Evolutionary conservation across 2,329 filamentous ascomycete species (phyloP).

Genomic region (Cytospora piceae): DNA sequence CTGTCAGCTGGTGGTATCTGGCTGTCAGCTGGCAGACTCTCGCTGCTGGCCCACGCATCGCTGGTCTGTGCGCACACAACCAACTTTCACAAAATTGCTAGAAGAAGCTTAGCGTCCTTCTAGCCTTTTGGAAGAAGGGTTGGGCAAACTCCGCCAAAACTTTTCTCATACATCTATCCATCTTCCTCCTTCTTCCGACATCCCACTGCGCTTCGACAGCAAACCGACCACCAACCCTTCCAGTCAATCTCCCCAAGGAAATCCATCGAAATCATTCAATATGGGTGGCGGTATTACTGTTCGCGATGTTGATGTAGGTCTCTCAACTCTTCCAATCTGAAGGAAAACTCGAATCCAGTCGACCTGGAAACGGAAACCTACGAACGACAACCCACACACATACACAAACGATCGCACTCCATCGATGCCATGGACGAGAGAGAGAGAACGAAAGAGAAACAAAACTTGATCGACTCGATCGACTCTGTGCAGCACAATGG

Average conservation of each 20-base stretch:
- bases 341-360: slow-evolving; percentile 29
- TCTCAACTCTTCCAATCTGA: slow-evolving; percentile 38
- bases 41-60: background rate
- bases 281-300: slow-evolving; percentile 81
- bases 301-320: slow-evolving; percentile 83
- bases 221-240: slow-evolving; percentile 46
- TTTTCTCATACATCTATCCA: background rate
- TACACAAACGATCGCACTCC: slow-evolving; percentile 14
- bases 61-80: slow-evolving; percentile 2
- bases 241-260: slow-evolving; percentile 37
- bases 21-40: background rate
- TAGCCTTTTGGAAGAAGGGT: background rate
- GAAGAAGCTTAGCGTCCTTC: background rate
- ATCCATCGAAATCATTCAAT: slow-evolving; percentile 44
- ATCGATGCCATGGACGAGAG: slow-evolving; percentile 20
- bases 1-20: background rate
- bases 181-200: slow-evolving; percentile 27
- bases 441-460: background rate
- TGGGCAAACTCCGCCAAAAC: slow-evolving; percentile 3
- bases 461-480: slow-evolving; percentile 7
- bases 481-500: slow-evolving; percentile 24
- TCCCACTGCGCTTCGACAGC: slow-evolving; percentile 31
- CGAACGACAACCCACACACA: slow-evolving; percentile 3
- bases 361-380: slow-evolving; percentile 21
- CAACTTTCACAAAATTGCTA: background rate